These are phyloP conservation scores for Mycena polygramma DNA, from an alignment of 768 basidiomycete genomes.

Conservation along the genomic window DNA sequence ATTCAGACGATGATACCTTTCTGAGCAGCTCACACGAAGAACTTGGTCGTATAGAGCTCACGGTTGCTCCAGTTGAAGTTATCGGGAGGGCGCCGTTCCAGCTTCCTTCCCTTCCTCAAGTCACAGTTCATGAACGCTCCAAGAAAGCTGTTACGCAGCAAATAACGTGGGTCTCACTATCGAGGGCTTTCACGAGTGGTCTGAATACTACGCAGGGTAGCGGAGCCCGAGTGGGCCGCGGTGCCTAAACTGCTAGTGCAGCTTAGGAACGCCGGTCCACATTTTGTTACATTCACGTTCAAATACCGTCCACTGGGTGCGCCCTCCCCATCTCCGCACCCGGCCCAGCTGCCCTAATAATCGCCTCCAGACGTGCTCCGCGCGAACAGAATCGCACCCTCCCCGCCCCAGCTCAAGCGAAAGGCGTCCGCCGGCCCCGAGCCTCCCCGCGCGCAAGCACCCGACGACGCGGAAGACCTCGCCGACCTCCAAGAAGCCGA, in stretches of 20 bases:
- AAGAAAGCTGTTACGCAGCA: constrained; percentile 36
- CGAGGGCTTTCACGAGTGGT: neutral
- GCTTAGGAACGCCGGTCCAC: neutral
- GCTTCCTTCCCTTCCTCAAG: constrained; percentile 43
- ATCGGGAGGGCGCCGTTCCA: neutral
- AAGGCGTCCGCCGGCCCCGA: constrained; percentile 8
- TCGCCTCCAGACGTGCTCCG: no score
- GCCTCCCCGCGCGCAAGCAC: neutral
- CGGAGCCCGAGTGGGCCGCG: neutral
- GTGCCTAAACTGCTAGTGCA: neutral
- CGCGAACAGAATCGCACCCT: constrained; percentile 23
- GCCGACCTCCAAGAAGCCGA: neutral
- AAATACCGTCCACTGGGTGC: constrained; percentile 28
- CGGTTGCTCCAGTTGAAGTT: neutral
- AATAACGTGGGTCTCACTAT: constrained; percentile 2
- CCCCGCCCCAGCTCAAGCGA: constrained; percentile 1
- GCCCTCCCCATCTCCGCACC: no score
- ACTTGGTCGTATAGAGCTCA: constrained; percentile 7
- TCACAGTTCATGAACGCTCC: constrained; percentile 26
- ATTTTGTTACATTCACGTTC: constrained; percentile 16
- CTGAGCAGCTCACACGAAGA: constrained; percentile 8
- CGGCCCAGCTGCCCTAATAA: no score
- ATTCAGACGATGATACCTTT: constrained; percentile 40
- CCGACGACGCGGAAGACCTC: neutral
- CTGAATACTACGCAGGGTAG: constrained; percentile 7